phyloP scores from a whole-genome alignment of 208 protist species.

The Naegleria gruberi region DNA sequence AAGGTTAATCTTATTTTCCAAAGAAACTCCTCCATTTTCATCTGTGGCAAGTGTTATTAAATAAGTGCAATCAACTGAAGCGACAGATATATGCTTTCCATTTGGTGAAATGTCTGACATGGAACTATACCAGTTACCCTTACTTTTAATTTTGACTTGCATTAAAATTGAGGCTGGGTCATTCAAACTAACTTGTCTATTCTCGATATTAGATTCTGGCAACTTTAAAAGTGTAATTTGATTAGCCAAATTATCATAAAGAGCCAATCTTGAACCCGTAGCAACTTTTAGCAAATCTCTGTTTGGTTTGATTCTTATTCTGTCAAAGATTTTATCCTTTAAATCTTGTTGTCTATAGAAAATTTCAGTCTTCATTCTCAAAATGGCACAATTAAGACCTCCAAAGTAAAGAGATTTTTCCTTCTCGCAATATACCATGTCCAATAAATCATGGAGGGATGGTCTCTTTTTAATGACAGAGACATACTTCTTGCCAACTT shows the following conservation, averaged over 20 bases:
- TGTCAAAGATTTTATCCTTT: background rate
- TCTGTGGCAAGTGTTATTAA: background rate
- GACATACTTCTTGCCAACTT: background rate
- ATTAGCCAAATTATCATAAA: background rate
- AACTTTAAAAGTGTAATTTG: background rate
- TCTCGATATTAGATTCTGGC: background rate
- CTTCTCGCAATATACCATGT: background rate
- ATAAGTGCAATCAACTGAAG: background rate
- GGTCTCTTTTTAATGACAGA: background rate
- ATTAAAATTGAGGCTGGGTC: background rate
- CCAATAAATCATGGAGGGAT: background rate
- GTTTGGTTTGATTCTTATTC: background rate
- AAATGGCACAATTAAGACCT: background rate
- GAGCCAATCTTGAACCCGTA: background rate
- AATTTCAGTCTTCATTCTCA: background rate
- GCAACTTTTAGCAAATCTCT: background rate
- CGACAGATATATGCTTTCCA: background rate
- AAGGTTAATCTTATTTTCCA: background rate
- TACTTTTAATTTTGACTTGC: background rate
- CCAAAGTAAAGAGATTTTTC: background rate
- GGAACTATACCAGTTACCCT: background rate
- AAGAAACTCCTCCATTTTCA: background rate
- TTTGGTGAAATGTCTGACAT: background rate
- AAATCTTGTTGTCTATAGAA: background rate
- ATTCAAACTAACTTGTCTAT: background rate